phyloP scores from a whole-genome alignment of 768 basidiomycete genomes.

The Mycena vitilis region DNA sequence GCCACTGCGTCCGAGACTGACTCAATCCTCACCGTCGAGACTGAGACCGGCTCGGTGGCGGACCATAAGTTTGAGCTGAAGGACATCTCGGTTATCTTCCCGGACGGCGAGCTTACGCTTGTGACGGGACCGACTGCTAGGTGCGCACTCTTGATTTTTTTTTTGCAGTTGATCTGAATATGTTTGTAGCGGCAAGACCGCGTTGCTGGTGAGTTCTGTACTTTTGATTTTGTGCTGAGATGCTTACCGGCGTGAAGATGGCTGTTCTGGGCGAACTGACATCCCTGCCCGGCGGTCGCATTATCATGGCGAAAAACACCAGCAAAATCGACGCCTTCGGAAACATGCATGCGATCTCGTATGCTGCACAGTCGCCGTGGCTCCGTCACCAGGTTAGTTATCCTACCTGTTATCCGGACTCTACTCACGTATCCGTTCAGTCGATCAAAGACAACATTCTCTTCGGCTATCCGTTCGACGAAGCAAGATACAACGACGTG shows the following conservation, averaged over 20 bases:
- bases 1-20: constrained; percentile 25
- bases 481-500: constrained; percentile 79
- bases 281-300: constrained; percentile 55
- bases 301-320: constrained; percentile 77
- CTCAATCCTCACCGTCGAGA: constrained; percentile 22
- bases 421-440: constrained; percentile 32
- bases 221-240: not conserved
- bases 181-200: constrained; percentile 75
- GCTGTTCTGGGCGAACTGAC: constrained; percentile 82
- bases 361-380: constrained; percentile 81
- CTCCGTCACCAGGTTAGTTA: constrained; percentile 57
- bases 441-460: constrained; percentile 86
- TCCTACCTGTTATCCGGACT: not conserved
- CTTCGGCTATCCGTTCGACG: constrained; percentile 78
- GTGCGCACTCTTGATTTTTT: constrained; percentile 1
- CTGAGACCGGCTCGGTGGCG: constrained; percentile 39
- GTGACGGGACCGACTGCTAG: constrained; percentile 82
- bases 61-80: constrained; percentile 67
- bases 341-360: constrained; percentile 71
- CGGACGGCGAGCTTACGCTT: constrained; percentile 75
- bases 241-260: constrained; percentile 54
- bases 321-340: constrained; percentile 70
- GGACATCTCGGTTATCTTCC: constrained; percentile 78
- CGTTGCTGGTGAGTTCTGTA: constrained; percentile 64
- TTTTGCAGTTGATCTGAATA: not conserved